Evolutionary conservation across 176 grass and related monocot genomes (phyloP).

Genomic region (Rhipidocladum racemiflorum): DNA sequence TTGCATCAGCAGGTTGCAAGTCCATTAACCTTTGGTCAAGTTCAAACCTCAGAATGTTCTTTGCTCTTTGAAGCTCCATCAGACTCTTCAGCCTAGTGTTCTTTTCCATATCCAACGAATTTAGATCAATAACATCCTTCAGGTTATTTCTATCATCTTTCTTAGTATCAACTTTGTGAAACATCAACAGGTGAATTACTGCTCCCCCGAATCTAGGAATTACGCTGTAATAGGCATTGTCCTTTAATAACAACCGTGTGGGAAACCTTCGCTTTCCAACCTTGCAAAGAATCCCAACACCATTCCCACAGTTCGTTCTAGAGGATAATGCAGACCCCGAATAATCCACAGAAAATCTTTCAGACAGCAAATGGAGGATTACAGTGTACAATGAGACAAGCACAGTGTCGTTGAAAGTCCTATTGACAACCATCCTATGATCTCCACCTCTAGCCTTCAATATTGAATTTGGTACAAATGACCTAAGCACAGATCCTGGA

Average conservation of each 20-base stretch:
- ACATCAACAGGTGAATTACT: no score
- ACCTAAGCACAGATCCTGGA: slow-evolving; percentile 70
- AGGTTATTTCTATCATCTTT: slow-evolving; percentile 20
- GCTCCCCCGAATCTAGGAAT: no score
- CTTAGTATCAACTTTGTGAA: no score
- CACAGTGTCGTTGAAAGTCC: slow-evolving; percentile 49
- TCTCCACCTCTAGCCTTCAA: slow-evolving; percentile 60
- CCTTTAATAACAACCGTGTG: no score
- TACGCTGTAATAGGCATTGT: no score
- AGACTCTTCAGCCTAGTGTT: slow-evolving; percentile 25
- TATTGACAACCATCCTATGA: slow-evolving; percentile 45
- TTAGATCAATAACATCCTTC: slow-evolving; percentile 31
- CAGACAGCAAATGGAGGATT: slow-evolving; percentile 72
- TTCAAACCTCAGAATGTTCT: slow-evolving; percentile 47
- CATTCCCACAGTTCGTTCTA: no score
- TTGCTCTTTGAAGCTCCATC: slow-evolving; percentile 45
- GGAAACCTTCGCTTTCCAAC: no score
- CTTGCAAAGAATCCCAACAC: no score
- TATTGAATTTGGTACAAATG: slow-evolving; percentile 63
- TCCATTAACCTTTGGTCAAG: slow-evolving; percentile 57
- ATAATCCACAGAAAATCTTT: no score
- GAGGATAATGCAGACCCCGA: no score
- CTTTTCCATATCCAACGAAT: slow-evolving; percentile 34
- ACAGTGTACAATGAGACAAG: slow-evolving; percentile 77
- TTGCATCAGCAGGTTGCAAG: slow-evolving; percentile 42